phyloP scores from a whole-genome alignment of 1,284 basidiomycete genomes.

The Schizophyllum amplum region DNA sequence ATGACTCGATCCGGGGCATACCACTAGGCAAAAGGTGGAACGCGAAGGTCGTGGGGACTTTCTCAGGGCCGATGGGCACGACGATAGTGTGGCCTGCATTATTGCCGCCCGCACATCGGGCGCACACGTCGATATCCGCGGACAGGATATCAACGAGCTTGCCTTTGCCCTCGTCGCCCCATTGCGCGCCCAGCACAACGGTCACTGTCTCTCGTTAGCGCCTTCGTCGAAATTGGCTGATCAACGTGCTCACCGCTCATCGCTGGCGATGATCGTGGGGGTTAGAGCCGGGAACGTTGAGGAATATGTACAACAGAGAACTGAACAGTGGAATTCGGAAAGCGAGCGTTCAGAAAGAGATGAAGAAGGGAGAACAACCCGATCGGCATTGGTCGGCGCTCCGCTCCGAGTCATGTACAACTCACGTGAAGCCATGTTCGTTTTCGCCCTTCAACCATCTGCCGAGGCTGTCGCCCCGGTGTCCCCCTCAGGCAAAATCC shows the following conservation, averaged over 20 bases:
- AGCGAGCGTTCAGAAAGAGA: not conserved
- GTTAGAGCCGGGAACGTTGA: not conserved
- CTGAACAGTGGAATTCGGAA: not conserved
- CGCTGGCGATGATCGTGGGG: not conserved
- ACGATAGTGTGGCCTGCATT: slow-evolving; percentile 99
- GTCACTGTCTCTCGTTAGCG: slow-evolving; percentile 36
- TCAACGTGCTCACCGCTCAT: not conserved
- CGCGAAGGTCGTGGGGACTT: slow-evolving; percentile 78
- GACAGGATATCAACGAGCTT: slow-evolving; percentile 93
- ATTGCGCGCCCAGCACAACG: slow-evolving; percentile 83
- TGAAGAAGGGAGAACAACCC: not conserved
- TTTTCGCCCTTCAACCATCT: no score
- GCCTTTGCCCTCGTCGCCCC: slow-evolving; percentile 96
- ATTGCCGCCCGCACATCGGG: slow-evolving; percentile 95
- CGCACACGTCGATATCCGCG: slow-evolving; percentile 87
- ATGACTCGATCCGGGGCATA: slow-evolving; percentile 27
- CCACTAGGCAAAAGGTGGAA: slow-evolving; percentile 96
- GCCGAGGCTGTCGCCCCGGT: no score
- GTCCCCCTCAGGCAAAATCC: no score
- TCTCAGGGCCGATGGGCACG: slow-evolving; percentile 63
- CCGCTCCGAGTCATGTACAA: no score
- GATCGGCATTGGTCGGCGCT: not conserved
- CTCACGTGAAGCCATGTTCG: no score
- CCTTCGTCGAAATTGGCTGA: not conserved
- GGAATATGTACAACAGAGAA: not conserved